Conservation (phyloP, 2,329 filamentous ascomycete genomes). For the Calonectria pauciramosa region DNA sequence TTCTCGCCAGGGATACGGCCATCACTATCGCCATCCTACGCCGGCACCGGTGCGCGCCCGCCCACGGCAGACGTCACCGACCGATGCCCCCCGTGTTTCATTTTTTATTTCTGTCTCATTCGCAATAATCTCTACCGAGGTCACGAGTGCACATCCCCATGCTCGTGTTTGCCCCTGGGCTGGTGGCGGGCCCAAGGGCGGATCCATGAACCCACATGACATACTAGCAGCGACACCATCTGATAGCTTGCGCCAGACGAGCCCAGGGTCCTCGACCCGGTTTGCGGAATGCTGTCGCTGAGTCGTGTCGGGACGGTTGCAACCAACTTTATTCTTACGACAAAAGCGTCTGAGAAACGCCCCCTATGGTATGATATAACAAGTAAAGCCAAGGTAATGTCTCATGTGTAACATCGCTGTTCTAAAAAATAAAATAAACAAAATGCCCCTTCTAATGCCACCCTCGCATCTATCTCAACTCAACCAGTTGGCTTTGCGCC, state of each 20-base stretch:
- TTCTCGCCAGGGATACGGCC: neutral
- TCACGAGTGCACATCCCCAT: neutral
- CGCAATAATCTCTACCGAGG: neutral
- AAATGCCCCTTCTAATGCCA: neutral
- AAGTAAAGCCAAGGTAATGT: neutral
- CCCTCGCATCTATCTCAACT: neutral
- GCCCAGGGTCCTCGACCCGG: neutral
- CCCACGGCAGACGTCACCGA: neutral
- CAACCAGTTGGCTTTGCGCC: conserved; percentile 25
- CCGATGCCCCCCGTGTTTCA: neutral
- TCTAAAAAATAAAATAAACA: neutral
- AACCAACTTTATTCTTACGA: conserved; percentile 12
- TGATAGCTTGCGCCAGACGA: conserved; percentile 1
- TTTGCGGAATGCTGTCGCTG: neutral
- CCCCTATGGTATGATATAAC: conserved; percentile 7
- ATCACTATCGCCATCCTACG: conserved; percentile 7
- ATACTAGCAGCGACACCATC: conserved; percentile 16
- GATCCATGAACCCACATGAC: conserved; percentile 12
- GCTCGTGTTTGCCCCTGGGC: neutral
- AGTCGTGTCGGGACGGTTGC: neutral
- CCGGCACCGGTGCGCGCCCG: conserved; percentile 8
- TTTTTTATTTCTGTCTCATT: conserved; percentile 2
- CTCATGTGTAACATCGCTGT: conserved; percentile 20
- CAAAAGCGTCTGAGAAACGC: neutral
- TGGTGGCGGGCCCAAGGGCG: conserved; percentile 6